A percentile compares a stretch with the other conserved stretches of the same genome.
Evolutionary conservation across 441 rosid genomes (phyloP).

Genomic region (Populus hybrid): DNA sequence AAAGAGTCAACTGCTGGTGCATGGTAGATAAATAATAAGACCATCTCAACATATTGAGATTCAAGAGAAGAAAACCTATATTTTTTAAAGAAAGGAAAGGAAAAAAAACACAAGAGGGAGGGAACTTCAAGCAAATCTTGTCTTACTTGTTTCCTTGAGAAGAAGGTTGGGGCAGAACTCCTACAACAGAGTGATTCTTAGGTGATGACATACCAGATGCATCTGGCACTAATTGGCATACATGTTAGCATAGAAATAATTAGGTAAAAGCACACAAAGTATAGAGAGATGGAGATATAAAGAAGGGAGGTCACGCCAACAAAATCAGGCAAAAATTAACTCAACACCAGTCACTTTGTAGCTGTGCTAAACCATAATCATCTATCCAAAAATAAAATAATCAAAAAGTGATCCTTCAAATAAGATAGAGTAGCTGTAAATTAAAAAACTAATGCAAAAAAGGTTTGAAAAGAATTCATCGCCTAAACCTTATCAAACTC

Average conservation of each 20-base stretch:
- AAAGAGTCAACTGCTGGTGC: neutral
- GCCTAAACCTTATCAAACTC: neutral
- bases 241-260: slow-evolving; percentile 8
- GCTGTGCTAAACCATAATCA: neutral
- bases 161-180: slow-evolving; percentile 64
- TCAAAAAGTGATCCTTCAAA: neutral
- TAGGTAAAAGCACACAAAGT: neutral
- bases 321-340: too few species aligned
- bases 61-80: neutral
- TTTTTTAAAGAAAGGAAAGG: neutral
- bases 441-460: neutral
- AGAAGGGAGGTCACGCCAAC: neutral
- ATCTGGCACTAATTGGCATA: slow-evolving; percentile 32
- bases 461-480: neutral
- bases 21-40: slow-evolving; percentile 5
- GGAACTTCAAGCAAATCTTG: neutral
- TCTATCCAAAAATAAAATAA: neutral
- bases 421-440: neutral
- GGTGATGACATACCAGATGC: slow-evolving; percentile 40
- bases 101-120: neutral
- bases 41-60: neutral
- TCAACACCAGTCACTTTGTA: neutral
- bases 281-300: neutral
- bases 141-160: slow-evolving; percentile 55
- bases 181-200: slow-evolving; percentile 48